A percentile compares a stretch with the other conserved stretches of the same genome.
Evolutionary conservation across 148 eudicot genomes (phyloP).

Genomic region (Spergularia marina): DNA sequence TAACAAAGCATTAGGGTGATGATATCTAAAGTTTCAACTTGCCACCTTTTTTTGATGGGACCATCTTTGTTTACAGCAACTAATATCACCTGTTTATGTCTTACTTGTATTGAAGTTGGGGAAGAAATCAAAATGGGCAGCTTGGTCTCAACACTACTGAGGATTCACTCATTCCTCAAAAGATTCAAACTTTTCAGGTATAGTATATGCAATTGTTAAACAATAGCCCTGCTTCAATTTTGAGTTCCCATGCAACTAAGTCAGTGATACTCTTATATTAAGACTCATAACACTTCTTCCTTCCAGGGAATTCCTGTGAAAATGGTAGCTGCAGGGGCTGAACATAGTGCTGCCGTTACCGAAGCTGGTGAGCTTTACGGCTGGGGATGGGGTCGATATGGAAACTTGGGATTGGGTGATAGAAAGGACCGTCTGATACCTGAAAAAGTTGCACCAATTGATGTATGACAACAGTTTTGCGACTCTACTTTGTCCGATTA

Average conservation of each 20-base stretch:
- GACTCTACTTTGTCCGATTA: background rate
- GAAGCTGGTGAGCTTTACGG: constrained; percentile 90
- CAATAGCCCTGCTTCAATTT: background rate
- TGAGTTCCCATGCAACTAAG: background rate
- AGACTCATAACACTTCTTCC: background rate
- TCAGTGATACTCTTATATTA: background rate
- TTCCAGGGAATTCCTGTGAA: constrained; percentile 72
- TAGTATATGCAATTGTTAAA: background rate
- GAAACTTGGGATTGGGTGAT: constrained; percentile 97
- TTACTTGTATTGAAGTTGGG: constrained; percentile 68
- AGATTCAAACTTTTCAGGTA: constrained; percentile 81
- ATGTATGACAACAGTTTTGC: constrained; percentile 39
- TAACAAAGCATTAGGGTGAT: background rate
- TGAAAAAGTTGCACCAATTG: constrained; percentile 57
- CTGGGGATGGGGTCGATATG: constrained; percentile 99
- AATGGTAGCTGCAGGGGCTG: constrained; percentile 99
- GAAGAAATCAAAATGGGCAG: constrained; percentile 98
- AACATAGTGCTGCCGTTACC: constrained; percentile 95
- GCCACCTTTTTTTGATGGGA: too few relatives aligned
- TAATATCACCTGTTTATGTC: constrained; percentile 13
- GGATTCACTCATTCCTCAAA: constrained; percentile 85
- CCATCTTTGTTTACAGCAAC: background rate
- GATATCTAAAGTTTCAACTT: too few relatives aligned
- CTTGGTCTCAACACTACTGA: constrained; percentile 92
- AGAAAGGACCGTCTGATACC: constrained; percentile 84